Percentiles rank a stretch among this genome's conserved stretches.
Conservation (phyloP, 257 asterid genomes). For the Gynochthodes officinalis region DNA sequence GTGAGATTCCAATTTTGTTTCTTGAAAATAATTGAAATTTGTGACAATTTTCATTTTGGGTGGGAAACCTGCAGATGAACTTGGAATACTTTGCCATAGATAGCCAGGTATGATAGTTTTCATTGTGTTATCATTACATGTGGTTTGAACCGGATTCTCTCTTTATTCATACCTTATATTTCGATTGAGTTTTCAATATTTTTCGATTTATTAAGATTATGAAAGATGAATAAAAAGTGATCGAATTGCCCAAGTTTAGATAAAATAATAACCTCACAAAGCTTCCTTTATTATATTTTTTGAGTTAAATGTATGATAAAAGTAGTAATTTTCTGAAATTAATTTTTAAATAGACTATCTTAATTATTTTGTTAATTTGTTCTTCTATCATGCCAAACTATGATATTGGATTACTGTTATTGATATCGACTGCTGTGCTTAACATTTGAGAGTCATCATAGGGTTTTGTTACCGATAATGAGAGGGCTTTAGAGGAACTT, state of each 20-base stretch:
- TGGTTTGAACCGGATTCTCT: neutral
- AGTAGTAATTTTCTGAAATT: neutral
- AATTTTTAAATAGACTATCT: neutral
- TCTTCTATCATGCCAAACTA: neutral
- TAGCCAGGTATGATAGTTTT: slow-evolving; percentile 69
- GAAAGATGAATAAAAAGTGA: neutral
- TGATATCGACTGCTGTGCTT: slow-evolving; percentile 4
- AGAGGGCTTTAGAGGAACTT: slow-evolving; percentile 92
- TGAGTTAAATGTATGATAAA: neutral
- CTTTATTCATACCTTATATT: neutral
- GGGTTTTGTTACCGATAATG: slow-evolving; percentile 95
- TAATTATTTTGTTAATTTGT: neutral
- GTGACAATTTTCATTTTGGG: slow-evolving; percentile 32
- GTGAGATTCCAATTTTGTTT: slow-evolving; percentile 20
- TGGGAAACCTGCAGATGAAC: slow-evolving; percentile 77
- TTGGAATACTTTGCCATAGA: slow-evolving; percentile 94
- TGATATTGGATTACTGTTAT: neutral
- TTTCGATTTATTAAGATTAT: neutral
- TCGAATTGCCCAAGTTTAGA: neutral
- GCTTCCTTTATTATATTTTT: neutral
- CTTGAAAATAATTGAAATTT: slow-evolving; percentile 17
- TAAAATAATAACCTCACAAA: neutral
- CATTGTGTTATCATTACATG: neutral
- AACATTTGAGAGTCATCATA: slow-evolving; percentile 14
- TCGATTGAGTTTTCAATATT: neutral